A percentile compares a stretch with the other conserved stretches of the same genome.
Conservation (phyloP, 176 grass and related monocot genomes). For the Avena insularis region DNA sequence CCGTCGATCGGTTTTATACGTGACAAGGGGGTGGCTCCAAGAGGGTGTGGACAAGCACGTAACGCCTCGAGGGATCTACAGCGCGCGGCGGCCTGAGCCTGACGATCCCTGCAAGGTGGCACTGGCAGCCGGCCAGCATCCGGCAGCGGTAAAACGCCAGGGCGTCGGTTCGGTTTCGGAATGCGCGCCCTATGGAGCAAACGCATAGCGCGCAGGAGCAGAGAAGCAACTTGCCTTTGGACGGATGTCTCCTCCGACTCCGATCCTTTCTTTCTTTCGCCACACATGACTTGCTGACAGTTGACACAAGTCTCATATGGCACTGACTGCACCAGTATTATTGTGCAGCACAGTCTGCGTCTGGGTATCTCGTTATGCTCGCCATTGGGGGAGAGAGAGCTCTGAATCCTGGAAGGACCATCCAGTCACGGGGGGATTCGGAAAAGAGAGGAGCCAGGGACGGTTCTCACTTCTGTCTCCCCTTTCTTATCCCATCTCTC, state of each 20-base stretch:
- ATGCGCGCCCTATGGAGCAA: constrained; percentile 23
- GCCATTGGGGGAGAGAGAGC: neutral
- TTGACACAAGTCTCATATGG: constrained; percentile 37
- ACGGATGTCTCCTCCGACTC: neutral
- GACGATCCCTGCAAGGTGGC: neutral
- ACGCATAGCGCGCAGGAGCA: constrained; percentile 22
- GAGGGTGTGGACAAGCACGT: constrained; percentile 49
- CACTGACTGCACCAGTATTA: neutral
- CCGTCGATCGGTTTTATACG: neutral
- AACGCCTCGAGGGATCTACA: constrained; percentile 26
- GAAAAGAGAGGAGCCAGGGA: neutral
- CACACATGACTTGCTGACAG: constrained; percentile 41
- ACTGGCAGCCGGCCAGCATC: too few relatives aligned
- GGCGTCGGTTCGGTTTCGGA: constrained; percentile 31
- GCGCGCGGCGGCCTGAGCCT: neutral
- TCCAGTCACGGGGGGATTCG: constrained; percentile 50
- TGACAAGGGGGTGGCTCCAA: constrained; percentile 49
- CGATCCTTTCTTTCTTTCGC: neutral
- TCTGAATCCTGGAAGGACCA: constrained; percentile 44
- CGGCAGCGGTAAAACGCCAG: neutral
- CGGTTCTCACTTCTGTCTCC: neutral
- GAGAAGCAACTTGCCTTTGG: constrained; percentile 30
- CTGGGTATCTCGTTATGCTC: neutral
- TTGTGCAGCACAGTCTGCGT: neutral
- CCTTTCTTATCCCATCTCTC: neutral